Percentiles rank a stretch among this genome's conserved stretches.
These are phyloP conservation scores for Babesia sp. DNA, from an alignment of 169 alveolate species.

Conservation along the genomic window DNA sequence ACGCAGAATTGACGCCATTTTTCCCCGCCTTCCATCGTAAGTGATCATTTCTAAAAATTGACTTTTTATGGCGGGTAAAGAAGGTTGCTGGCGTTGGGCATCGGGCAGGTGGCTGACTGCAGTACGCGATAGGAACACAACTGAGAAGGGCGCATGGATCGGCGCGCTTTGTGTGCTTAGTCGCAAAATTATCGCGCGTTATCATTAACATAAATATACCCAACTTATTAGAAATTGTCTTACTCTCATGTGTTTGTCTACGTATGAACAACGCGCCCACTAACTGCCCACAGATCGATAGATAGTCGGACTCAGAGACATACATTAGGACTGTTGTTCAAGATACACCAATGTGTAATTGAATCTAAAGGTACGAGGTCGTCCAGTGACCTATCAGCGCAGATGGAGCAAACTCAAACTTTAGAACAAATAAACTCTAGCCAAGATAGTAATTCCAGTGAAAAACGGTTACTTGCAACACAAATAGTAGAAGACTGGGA, in stretches of 20 bases:
- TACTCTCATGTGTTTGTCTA: too few relatives aligned
- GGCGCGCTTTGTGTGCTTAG: not conserved
- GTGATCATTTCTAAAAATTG: not conserved
- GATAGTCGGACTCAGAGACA: too few relatives aligned
- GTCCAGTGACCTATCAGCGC: not conserved
- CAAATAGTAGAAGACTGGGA: not conserved
- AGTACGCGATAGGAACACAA: conserved; percentile 7
- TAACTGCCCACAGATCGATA: too few relatives aligned
- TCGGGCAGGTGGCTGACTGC: conserved; percentile 24
- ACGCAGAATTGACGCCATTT: conserved; percentile 32
- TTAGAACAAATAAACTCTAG: not conserved
- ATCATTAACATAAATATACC: not conserved
- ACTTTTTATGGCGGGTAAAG: not conserved
- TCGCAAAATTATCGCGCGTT: not conserved
- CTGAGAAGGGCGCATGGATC: conserved; percentile 3
- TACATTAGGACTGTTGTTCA: not conserved
- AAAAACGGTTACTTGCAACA: not conserved
- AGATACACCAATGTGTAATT: not conserved
- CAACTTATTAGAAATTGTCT: not conserved
- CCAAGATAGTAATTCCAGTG: not conserved
- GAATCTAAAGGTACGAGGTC: not conserved
- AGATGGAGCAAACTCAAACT: not conserved
- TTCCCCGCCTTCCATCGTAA: conserved; percentile 17
- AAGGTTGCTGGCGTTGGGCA: not conserved
- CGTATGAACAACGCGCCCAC: too few relatives aligned